A percentile compares a stretch with the other conserved stretches of the same genome.
phyloP scores from a whole-genome alignment of 345 rosid species.

The Raphanus sativus region DNA sequence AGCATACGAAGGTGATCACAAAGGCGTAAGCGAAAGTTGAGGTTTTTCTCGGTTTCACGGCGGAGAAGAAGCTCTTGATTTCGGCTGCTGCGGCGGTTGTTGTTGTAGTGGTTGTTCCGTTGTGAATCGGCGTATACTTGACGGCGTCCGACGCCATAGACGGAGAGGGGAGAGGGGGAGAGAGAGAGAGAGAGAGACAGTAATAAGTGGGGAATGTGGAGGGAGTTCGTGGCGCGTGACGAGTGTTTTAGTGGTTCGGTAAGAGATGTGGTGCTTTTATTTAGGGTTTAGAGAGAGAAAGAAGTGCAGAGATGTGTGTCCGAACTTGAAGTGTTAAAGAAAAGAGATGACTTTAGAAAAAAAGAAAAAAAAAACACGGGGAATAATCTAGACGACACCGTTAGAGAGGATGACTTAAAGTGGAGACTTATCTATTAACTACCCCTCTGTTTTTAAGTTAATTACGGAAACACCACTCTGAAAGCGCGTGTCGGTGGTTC shows the following conservation, averaged over 20 bases:
- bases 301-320: background rate
- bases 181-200: background rate
- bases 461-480: background rate
- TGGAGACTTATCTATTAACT: background rate
- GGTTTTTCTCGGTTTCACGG: slow-evolving; percentile 52
- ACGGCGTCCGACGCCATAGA: slow-evolving; percentile 68
- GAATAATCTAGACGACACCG: slow-evolving; percentile 4
- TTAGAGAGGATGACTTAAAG: slow-evolving; percentile 16
- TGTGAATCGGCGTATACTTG: slow-evolving; percentile 52
- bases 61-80: slow-evolving; percentile 45
- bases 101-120: slow-evolving; percentile 20
- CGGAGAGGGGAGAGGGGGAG: background rate
- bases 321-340: background rate
- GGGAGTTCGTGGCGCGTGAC: slow-evolving; percentile 26
- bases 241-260: slow-evolving; percentile 5
- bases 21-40: slow-evolving; percentile 66
- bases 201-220: slow-evolving; percentile 18
- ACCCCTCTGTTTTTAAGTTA: background rate
- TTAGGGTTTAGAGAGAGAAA: slow-evolving; percentile 6
- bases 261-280: background rate
- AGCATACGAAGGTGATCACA: slow-evolving; percentile 61
- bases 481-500: slow-evolving; percentile 24
- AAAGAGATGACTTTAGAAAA: slow-evolving; percentile 9
- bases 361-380: background rate
- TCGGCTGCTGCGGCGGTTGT: slow-evolving; percentile 39